Conservation (phyloP, 352 stramenopile genomes). For the Nothophytophthora sp. region DNA sequence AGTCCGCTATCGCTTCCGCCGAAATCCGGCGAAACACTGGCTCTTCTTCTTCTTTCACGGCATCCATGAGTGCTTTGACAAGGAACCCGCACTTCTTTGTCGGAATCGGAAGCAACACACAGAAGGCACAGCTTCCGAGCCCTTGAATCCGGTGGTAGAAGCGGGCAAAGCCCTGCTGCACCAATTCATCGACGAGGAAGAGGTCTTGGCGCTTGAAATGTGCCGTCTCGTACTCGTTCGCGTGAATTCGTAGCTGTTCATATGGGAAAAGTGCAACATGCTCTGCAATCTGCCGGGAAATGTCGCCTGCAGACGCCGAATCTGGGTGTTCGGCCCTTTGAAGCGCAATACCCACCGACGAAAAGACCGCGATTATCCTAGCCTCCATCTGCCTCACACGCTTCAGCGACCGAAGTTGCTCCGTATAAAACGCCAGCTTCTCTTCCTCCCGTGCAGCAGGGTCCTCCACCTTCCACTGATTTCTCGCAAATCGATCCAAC, state of each 20-base stretch:
- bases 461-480: slow-evolving; percentile 41
- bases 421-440: slow-evolving; percentile 39
- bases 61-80: slow-evolving; percentile 79
- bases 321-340: slow-evolving; percentile 4
- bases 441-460: slow-evolving; percentile 3
- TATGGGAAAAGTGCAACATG: slow-evolving; percentile 56
- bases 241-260: slow-evolving; percentile 26
- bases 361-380: slow-evolving; percentile 53
- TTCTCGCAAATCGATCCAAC: slow-evolving; percentile 38
- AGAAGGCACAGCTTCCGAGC: slow-evolving; percentile 62
- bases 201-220: slow-evolving; percentile 85
- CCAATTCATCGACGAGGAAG: slow-evolving; percentile 72
- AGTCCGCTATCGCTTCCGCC: slow-evolving; percentile 52
- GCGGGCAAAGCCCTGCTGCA: slow-evolving; percentile 54
- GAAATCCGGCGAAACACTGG: slow-evolving; percentile 44
- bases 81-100: slow-evolving; percentile 78
- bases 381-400: slow-evolving; percentile 58
- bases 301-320: slow-evolving; percentile 32
- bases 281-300: slow-evolving; percentile 72
- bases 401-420: slow-evolving; percentile 51
- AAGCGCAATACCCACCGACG: slow-evolving; percentile 29
- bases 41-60: slow-evolving; percentile 66
- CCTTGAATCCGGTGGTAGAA: slow-evolving; percentile 64
- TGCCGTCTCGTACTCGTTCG: slow-evolving; percentile 54
- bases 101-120: slow-evolving; percentile 50